These are phyloP conservation scores for Clavaria fumosa DNA, from an alignment of 768 basidiomycete genomes.

Conservation along the genomic window DNA sequence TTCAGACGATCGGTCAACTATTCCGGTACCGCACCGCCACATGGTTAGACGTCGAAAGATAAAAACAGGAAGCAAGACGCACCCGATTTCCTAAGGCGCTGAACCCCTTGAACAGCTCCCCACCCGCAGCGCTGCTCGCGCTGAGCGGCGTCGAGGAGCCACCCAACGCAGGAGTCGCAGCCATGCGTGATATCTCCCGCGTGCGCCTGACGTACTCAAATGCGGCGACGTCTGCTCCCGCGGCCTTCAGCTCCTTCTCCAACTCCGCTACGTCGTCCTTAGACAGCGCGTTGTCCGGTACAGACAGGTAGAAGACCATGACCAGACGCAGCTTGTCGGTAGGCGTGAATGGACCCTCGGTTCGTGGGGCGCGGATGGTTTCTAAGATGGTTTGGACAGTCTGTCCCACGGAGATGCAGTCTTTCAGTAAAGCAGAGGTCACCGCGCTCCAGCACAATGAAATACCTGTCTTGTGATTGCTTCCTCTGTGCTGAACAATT, in stretches of 20 bases:
- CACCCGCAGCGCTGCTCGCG: slow-evolving; percentile 42
- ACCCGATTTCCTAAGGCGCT: slow-evolving; percentile 84
- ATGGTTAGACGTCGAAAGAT: not conserved
- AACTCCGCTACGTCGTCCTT: slow-evolving; percentile 84
- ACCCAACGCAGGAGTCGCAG: slow-evolving; percentile 40
- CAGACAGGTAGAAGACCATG: slow-evolving; percentile 89
- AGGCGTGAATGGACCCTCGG: slow-evolving; percentile 49
- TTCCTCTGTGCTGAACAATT: slow-evolving; percentile 95
- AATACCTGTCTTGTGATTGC: slow-evolving; percentile 69
- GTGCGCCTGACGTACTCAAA: slow-evolving; percentile 89
- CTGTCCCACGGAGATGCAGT: too few relatives aligned
- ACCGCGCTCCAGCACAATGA: not conserved
- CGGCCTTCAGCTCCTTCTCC: slow-evolving; percentile 71
- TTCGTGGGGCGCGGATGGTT: slow-evolving; percentile 59
- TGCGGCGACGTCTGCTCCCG: slow-evolving; percentile 66
- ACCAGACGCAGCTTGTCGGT: slow-evolving; percentile 87
- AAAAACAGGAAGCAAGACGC: slow-evolving; percentile 13
- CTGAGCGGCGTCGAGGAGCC: slow-evolving; percentile 52
- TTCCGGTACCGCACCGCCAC: not conserved
- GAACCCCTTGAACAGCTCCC: slow-evolving; percentile 88
- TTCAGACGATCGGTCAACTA: slow-evolving; percentile 87
- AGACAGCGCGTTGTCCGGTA: slow-evolving; percentile 60
- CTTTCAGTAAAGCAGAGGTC: not conserved
- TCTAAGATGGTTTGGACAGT: slow-evolving; percentile 72
- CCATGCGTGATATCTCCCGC: slow-evolving; percentile 88